Evolutionary conservation across 208 protist species (phyloP).

Genomic region (Trypanosoma theileri): DNA sequence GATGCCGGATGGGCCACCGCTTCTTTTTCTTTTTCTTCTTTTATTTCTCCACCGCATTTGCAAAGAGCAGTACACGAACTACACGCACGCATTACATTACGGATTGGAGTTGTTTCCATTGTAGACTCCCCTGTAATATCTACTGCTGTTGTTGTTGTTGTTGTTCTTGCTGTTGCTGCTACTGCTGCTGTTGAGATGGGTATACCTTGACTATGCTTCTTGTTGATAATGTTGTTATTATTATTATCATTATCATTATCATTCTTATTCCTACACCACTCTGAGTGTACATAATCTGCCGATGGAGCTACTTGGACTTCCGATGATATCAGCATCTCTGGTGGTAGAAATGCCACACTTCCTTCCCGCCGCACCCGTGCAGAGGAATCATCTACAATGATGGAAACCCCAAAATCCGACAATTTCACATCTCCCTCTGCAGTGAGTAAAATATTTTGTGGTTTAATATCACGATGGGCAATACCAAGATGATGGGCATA

Average conservation of each 20-base stretch:
- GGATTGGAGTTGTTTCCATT: background rate
- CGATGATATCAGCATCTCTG: slow-evolving; percentile 51
- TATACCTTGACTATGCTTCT: no score
- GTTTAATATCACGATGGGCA: slow-evolving; percentile 78
- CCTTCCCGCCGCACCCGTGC: slow-evolving; percentile 46
- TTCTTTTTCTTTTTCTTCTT: background rate
- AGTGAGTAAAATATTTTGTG: slow-evolving; percentile 68
- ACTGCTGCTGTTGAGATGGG: background rate
- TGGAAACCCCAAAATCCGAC: slow-evolving; percentile 70
- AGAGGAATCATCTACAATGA: slow-evolving; percentile 38
- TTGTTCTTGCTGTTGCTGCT: background rate
- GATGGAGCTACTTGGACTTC: slow-evolving; percentile 35
- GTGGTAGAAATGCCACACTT: slow-evolving; percentile 69
- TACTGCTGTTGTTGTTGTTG: background rate
- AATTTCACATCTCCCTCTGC: slow-evolving; percentile 65
- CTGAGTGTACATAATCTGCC: background rate
- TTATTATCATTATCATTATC: background rate
- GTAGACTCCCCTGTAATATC: background rate
- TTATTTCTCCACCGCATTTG: background rate
- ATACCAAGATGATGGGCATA: slow-evolving; percentile 58
- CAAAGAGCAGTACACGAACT: background rate
- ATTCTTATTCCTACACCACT: background rate
- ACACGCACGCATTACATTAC: no score
- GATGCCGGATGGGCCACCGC: background rate
- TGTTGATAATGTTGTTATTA: background rate